Evolutionary conservation across 192 early-diverging fungal genomes (phyloP).

Genomic region (Haplosporangium gracile): DNA sequence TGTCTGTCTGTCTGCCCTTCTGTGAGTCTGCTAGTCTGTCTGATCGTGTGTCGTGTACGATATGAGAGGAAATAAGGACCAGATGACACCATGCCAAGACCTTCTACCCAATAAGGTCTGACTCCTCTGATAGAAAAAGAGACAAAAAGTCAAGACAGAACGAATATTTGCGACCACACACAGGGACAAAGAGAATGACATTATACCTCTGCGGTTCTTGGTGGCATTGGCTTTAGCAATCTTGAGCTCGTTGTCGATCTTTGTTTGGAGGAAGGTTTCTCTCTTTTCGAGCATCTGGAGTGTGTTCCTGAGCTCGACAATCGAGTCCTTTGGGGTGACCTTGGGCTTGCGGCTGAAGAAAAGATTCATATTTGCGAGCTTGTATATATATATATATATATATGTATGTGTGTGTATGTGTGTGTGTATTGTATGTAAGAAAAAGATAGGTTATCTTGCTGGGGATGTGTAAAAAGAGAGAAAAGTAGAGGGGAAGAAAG

Average conservation of each 20-base stretch:
- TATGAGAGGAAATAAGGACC: background rate
- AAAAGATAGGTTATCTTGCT: background rate
- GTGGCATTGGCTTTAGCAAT: constrained; percentile 90
- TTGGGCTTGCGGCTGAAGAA: constrained; percentile 78
- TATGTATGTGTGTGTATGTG: no score
- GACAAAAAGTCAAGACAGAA: background rate
- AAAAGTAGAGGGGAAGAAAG: background rate
- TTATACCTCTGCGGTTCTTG: constrained; percentile 90
- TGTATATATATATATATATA: no score
- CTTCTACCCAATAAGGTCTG: background rate
- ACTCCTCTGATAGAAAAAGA: background rate
- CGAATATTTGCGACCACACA: background rate
- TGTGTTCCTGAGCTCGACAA: constrained; percentile 91
- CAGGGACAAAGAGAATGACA: background rate
- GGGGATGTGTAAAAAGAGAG: background rate
- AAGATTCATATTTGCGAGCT: constrained; percentile 71
- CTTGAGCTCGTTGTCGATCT: constrained; percentile 89
- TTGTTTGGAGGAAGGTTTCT: constrained; percentile 86
- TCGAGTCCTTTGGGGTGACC: constrained; percentile 92
- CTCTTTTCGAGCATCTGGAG: constrained; percentile 96
- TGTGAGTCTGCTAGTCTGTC: no score
- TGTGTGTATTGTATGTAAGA: background rate
- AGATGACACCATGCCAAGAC: constrained; percentile 10
- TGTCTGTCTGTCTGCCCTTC: background rate
- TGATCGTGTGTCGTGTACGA: background rate